Evolutionary conservation across 179 eudicot species (phyloP), one percentile per base, ranked within the genome.

Genomic region (Spergularia azorica): DNA sequence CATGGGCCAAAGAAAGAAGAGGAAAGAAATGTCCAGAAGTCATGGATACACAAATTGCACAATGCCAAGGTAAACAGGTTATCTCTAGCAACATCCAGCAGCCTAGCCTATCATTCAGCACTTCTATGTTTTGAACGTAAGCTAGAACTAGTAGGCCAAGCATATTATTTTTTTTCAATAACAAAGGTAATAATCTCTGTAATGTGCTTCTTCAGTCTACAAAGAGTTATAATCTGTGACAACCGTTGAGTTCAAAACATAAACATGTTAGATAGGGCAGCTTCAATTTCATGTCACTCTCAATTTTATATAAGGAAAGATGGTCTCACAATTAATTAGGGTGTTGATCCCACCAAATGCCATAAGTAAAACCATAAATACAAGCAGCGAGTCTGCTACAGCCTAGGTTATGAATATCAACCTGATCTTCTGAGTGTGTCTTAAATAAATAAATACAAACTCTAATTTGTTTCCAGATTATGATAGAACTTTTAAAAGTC

Each of bases 41-140:
- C 51, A 55, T 15, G 36, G 48, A 20, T 9, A 15, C 16, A 39
- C 26, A 41, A 48, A 21, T 46, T 32, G 58, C 66, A 46, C 43
- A 63, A 73, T 60, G 21, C 54, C 18, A 2, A 9, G 70, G 56
- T 51, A 20, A 48, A 64, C 5, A 21, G 38, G 46, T 71, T n/a
- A 11, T 63, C 7, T 71, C 46, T 46, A 48, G 75, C 71, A 73
- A 60, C 65, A 18, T 73, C 39, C 52, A 48, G 58, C 50, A 46
- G 50, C 71, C 51, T 52, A 50, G 72, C 52, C 67, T 12, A 74
- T 9, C 48, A 48, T 18, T 46, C 54, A 62, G 54, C 41, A 39
- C 20, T 18, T 9, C 18, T 14, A 36, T 36, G 13, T 15, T 15
- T n/a, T 43, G 13, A 17, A 17, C 8, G 67, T 26, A 32, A 32